Percentiles rank a stretch among this genome's conserved stretches.
phyloP scores from a whole-genome alignment of 352 stramenopile genomes.

The Stramenopiles sp. region DNA sequence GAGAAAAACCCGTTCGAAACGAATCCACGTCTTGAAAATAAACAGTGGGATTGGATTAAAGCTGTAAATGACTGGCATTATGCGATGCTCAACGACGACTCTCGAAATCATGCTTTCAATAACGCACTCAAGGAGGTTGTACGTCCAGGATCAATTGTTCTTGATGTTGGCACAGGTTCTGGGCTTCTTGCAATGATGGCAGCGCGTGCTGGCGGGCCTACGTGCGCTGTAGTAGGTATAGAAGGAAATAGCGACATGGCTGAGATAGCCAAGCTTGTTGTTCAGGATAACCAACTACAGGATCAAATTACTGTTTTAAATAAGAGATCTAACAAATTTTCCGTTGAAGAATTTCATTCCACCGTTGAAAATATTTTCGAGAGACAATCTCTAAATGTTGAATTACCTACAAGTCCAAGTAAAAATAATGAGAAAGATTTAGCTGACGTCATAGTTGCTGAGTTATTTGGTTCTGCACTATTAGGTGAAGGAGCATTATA shows the following conservation, averaged over 20 bases:
- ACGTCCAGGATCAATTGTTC: background rate
- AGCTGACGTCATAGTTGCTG: too few species aligned
- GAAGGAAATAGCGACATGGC: conserved; percentile 3
- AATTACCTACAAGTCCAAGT: too few species aligned
- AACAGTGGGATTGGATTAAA: too few species aligned
- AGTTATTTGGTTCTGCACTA: too few species aligned
- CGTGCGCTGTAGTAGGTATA: background rate
- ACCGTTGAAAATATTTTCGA: too few species aligned
- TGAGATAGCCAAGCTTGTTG: background rate
- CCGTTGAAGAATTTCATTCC: too few species aligned
- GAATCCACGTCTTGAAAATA: too few species aligned
- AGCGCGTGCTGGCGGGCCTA: background rate
- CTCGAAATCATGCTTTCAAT: conserved; percentile 9
- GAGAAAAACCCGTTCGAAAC: too few species aligned
- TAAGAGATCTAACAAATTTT: too few species aligned
- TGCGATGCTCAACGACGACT: conserved; percentile 7
- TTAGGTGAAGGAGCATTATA: too few species aligned
- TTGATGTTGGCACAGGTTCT: conserved; percentile 12
- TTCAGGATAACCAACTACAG: background rate
- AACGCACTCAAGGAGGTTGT: background rate
- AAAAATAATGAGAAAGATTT: too few species aligned
- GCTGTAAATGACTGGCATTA: conserved; percentile 10
- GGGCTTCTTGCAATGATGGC: conserved; percentile 11
- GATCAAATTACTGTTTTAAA: conserved; percentile 4
- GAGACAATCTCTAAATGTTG: too few species aligned